Percentiles rank a stretch among this genome's conserved stretches.
These are phyloP conservation scores for Rhodomyrtus tomentosa DNA, from an alignment of 345 rosid species.

Conservation along the genomic window DNA sequence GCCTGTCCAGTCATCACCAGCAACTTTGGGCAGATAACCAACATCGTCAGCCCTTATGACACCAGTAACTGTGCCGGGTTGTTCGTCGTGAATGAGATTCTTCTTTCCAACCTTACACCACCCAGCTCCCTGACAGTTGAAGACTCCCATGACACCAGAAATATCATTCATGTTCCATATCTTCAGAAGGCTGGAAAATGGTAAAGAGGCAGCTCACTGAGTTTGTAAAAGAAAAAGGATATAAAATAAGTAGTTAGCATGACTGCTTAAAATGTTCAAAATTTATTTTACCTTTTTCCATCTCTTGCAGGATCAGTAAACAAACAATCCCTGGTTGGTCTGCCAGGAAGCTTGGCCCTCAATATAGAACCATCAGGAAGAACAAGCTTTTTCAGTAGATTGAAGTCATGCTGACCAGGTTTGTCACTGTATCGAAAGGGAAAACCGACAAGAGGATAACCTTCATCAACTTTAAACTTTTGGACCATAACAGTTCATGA, in stretches of 20 bases:
- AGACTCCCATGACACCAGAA: conserved; percentile 47
- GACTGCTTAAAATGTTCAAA: not conserved
- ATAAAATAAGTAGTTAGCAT: not conserved
- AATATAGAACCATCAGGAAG: conserved; percentile 61
- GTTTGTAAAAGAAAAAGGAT: not conserved
- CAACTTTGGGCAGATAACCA: conserved; percentile 40
- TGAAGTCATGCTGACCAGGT: conserved; percentile 60
- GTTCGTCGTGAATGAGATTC: conserved; percentile 46
- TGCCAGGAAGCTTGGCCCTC: conserved; percentile 61
- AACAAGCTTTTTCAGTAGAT: conserved; percentile 48
- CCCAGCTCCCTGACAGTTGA: conserved; percentile 65
- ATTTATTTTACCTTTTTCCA: conserved; percentile 29
- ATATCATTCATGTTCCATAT: conserved; percentile 55
- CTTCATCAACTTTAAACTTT: not conserved
- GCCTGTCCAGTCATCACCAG: conserved; percentile 41
- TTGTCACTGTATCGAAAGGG: conserved; percentile 31
- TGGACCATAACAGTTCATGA: not conserved
- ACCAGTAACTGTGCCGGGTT: conserved; percentile 45
- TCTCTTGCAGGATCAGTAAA: conserved; percentile 56
- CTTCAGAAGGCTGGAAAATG: conserved; percentile 37
- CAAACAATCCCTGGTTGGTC: conserved; percentile 59
- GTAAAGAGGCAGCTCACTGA: not conserved
- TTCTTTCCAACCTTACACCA: conserved; percentile 55
- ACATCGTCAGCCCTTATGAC: conserved; percentile 40
- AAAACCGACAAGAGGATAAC: not conserved